A percentile compares a stretch with the other conserved stretches of the same genome.
phyloP scores from a whole-genome alignment of 495 filamentous ascomycete genomes.

The Hyaloscypha finlandica region DNA sequence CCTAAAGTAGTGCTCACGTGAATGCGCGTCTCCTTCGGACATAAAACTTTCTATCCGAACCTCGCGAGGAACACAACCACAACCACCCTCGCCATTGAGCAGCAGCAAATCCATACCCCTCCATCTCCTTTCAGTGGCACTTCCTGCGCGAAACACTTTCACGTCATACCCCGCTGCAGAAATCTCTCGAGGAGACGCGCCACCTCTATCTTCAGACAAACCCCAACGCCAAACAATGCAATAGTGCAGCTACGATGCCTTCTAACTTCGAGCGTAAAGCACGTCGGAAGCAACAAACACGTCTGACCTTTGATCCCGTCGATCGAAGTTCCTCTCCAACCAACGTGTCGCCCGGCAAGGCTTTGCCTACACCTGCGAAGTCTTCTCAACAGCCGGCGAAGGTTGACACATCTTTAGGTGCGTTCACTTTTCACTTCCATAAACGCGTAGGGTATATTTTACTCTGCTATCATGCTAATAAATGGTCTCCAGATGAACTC shows the following conservation, averaged over 20 bases:
- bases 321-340: conserved; percentile 16
- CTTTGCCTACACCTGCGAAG: conserved; percentile 18
- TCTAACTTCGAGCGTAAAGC: conserved; percentile 23
- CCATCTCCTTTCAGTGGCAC: neutral
- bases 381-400: neutral
- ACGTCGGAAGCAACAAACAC: conserved; percentile 26
- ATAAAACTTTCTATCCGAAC: neutral
- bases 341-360: conserved; percentile 17
- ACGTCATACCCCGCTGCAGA: neutral
- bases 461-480: neutral
- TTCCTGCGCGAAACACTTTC: neutral
- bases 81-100: neutral
- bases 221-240: neutral
- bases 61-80: neutral
- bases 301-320: conserved; percentile 24
- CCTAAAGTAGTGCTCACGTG: neutral
- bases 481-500: neutral
- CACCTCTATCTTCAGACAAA: neutral
- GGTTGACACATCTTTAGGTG: neutral
- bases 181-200: neutral
- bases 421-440: neutral
- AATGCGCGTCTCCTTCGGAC: neutral
- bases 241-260: conserved; percentile 13
- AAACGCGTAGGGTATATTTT: no score
- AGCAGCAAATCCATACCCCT: neutral